phyloP scores from a whole-genome alignment of 2,329 filamentous ascomycete genomes.

The Cytospora leucostoma region DNA sequence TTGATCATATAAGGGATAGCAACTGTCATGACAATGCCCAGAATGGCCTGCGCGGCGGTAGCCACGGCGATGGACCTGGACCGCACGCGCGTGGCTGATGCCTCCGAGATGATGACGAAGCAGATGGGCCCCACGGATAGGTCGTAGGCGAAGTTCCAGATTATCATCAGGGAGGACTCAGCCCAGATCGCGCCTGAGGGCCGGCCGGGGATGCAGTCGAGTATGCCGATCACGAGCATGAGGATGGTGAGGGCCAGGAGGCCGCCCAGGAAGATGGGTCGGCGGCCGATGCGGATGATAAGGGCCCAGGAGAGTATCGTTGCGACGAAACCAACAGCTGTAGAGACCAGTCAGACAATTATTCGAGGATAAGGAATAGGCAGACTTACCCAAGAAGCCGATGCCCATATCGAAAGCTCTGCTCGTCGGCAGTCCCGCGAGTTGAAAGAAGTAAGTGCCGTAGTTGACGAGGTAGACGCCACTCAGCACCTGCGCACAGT shows the following conservation, averaged over 20 bases:
- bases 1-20: slow-evolving; percentile 49
- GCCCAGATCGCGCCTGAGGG: slow-evolving; percentile 46
- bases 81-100: slow-evolving; percentile 46
- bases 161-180: slow-evolving; percentile 51
- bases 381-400: slow-evolving; percentile 45
- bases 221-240: slow-evolving; percentile 50
- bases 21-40: slow-evolving; percentile 46
- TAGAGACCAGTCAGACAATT: background rate
- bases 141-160: slow-evolving; percentile 56
- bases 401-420: slow-evolving; percentile 58
- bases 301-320: slow-evolving; percentile 57
- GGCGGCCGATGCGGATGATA: slow-evolving; percentile 51
- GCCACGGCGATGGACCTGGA: slow-evolving; percentile 49
- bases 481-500: slow-evolving; percentile 64
- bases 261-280: slow-evolving; percentile 52
- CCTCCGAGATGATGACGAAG: slow-evolving; percentile 58
- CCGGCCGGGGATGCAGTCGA: slow-evolving; percentile 47
- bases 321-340: slow-evolving; percentile 52
- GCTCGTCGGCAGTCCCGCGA: slow-evolving; percentile 52
- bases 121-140: slow-evolving; percentile 51
- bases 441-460: slow-evolving; percentile 62
- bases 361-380: background rate
- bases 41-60: slow-evolving; percentile 44
- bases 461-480: slow-evolving; percentile 67
- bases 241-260: slow-evolving; percentile 46